Evolutionary conservation across 202 grass and related monocot species (phyloP).

Genomic region (Setaria viridis): DNA sequence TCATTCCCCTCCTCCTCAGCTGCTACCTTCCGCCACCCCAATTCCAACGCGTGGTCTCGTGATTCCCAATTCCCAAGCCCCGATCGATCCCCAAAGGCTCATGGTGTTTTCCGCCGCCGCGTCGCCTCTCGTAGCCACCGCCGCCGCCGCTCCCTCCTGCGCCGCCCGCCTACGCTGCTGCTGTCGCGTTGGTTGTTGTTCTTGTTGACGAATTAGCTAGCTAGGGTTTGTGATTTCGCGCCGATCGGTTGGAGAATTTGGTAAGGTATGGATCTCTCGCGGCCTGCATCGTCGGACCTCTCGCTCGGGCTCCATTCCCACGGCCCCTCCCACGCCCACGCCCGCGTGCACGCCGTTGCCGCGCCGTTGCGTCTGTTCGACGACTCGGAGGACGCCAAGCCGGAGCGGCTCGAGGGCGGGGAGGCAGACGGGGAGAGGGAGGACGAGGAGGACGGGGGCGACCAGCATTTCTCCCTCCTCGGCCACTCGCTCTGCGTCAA

Average conservation of each 20-base stretch:
- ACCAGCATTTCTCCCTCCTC: conserved; percentile 74
- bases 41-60: conserved; percentile 33
- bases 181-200: not conserved
- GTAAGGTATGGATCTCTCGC: conserved; percentile 74
- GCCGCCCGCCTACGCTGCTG: not conserved
- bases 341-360: conserved; percentile 30
- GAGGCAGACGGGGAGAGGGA: conserved; percentile 17
- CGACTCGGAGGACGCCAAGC: conserved; percentile 52
- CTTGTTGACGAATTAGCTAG: conserved; percentile 11
- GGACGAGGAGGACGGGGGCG: conserved; percentile 45
- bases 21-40: not conserved
- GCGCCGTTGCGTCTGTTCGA: conserved; percentile 47
- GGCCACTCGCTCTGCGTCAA: conserved; percentile 89
- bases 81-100: not conserved
- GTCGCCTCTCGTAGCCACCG: conserved; percentile 38
- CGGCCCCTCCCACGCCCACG: conserved; percentile 1
- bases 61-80: conserved; percentile 18
- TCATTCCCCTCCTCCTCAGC: not conserved
- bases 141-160: conserved; percentile 19
- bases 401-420: conserved; percentile 36
- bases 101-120: conserved; percentile 44
- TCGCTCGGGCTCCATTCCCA: conserved; percentile 74
- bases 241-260: not conserved
- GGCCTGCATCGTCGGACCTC: conserved; percentile 65
- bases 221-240: conserved; percentile 30